Base-by-base conservation (phyloP, 345 rosid genomes). In the Diplotaxis tenuifolia region DNA sequence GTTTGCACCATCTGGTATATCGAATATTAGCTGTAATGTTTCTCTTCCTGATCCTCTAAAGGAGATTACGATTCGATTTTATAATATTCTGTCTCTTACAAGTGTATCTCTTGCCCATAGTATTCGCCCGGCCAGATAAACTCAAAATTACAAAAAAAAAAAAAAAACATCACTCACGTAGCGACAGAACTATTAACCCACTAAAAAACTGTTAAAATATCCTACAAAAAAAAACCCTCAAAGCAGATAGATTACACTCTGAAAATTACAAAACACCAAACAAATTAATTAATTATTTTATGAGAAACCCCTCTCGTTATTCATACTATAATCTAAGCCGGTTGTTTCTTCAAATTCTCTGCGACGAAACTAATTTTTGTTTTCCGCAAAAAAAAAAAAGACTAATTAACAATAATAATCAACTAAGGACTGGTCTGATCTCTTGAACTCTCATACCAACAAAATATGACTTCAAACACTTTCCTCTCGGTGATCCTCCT, bases 401-500 rank as follows among this genome's bases (percentile, higher is more conserved):
- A 58, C 67, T 68, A 62, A 14, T 50, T 28, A 28, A 58, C 62
- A 53, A 52, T 16, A 47, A 38, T 7, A 60, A 72, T 66, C 42
- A 78, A 72, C 77, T 72, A 61, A 67, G 77, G 42, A 77, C 77
- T 27, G 77, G 77, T 72, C 77, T 72, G 40, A 77, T 77, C 64
- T 72, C 73, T 40, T 19, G 77, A 67, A 68, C 64, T 67, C 72
- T 52, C 53, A 77, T 72, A 5, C 59, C 77, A 54, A 72, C 65
- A 67, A 78, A 78, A 60, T 74, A 78, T 7, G 81, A 78, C 69
- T 78, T 78, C 20, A 78, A 21, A 72, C 81, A 78, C 69, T 78
- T 78, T 42, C 81, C 77, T 54, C 81, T 72, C 25, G 81, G 81
- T 25, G 81, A 78, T 40, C 81, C 81, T 71, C 80, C 80, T 22